Evolutionary conservation across 129 eudicot species (phyloP).

Genomic region (Gnaphalium uliginosum): DNA sequence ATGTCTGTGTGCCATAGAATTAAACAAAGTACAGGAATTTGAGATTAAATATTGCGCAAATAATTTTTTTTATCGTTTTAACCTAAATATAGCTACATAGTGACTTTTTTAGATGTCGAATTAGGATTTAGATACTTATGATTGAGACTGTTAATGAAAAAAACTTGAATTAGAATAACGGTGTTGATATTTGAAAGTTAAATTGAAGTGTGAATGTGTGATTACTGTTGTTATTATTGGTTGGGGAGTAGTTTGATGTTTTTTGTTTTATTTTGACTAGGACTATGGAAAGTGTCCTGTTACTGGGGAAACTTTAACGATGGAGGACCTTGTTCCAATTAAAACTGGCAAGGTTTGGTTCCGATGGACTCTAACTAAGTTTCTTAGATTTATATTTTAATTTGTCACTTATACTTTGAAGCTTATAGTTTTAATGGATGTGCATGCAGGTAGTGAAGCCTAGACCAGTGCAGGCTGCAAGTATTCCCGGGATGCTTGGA

Average conservation of each 20-base stretch:
- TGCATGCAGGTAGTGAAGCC: conserved; percentile 90
- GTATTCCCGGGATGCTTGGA: conserved; percentile 99
- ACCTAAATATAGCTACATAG: background rate
- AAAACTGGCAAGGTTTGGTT: conserved; percentile 86
- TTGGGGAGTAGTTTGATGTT: background rate
- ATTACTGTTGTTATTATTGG: background rate
- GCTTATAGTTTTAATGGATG: conserved; percentile 8
- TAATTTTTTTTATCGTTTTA: too few relatives aligned
- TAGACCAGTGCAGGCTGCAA: conserved; percentile 94
- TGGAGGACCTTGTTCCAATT: conserved; percentile 81
- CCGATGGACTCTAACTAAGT: background rate
- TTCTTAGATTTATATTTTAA: background rate
- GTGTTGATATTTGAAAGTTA: background rate
- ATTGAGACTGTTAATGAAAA: background rate
- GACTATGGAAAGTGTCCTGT: conserved; percentile 93
- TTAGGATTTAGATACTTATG: background rate
- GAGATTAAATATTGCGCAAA: background rate
- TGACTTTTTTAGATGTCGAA: background rate
- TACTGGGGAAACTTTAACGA: conserved; percentile 69
- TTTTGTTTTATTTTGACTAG: conserved; percentile 39
- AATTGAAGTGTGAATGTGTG: background rate
- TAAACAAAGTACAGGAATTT: background rate
- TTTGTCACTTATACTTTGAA: background rate
- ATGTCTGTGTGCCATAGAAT: background rate
- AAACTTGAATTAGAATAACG: background rate